Percentiles rank a stretch among this genome's conserved stretches.
phyloP scores from a whole-genome alignment of 2,329 filamentous ascomycete genomes.

The Pleoardoris graminearum region DNA sequence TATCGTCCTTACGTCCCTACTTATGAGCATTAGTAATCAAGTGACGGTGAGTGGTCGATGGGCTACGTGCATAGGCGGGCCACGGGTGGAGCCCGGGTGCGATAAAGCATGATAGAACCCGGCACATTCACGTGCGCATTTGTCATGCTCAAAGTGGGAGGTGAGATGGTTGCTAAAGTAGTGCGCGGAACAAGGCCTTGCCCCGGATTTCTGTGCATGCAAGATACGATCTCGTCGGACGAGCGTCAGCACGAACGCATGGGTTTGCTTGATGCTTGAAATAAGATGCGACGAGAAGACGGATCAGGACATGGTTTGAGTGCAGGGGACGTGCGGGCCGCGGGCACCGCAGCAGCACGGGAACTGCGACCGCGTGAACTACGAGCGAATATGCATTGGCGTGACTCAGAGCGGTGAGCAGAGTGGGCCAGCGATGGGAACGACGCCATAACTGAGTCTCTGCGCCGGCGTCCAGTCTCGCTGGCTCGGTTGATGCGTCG shows the following conservation, averaged over 20 bases:
- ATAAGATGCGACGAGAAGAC: neutral
- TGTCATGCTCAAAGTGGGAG: neutral
- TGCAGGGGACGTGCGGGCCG: neutral
- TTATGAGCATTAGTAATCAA: slow-evolving; percentile 2
- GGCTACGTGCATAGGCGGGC: neutral
- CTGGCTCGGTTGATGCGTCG: too few species aligned
- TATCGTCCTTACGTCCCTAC: too few species aligned
- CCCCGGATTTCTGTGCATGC: slow-evolving; percentile 2
- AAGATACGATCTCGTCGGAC: neutral
- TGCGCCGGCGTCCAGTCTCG: neutral
- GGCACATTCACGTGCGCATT: too few species aligned
- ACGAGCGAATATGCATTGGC: neutral
- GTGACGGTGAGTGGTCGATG: slow-evolving; percentile 1
- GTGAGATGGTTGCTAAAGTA: too few species aligned
- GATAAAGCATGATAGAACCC: too few species aligned
- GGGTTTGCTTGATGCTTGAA: too few species aligned
- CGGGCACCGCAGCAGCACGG: slow-evolving; percentile 5
- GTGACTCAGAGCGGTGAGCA: slow-evolving; percentile 27
- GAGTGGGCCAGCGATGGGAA: slow-evolving; percentile 10
- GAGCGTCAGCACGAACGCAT: neutral
- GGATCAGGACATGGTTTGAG: neutral
- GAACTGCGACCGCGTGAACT: slow-evolving; percentile 1
- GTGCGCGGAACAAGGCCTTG: neutral
- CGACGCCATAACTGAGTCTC: neutral
- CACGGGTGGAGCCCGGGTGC: too few species aligned